These are phyloP conservation scores for Hysterium pulicare DNA, from an alignment of 2,329 filamentous ascomycete genomes.

Conservation along the genomic window DNA sequence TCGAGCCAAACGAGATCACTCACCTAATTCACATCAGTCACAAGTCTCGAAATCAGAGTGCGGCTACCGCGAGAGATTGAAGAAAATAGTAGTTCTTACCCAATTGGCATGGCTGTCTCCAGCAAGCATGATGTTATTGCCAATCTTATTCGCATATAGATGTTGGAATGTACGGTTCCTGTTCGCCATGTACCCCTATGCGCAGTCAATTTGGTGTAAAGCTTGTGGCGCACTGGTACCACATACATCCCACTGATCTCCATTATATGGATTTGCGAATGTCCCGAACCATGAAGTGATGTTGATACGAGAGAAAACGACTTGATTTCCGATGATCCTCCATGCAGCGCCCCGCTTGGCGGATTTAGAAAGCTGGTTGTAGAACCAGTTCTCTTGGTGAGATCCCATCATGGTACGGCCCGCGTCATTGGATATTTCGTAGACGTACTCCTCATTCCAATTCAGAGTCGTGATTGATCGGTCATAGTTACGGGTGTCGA, in stretches of 20 bases:
- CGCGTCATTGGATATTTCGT: constrained; percentile 61
- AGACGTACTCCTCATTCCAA: constrained; percentile 59
- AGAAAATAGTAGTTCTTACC: no score
- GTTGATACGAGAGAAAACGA: constrained; percentile 37
- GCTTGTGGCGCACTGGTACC: no score
- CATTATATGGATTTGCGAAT: constrained; percentile 41
- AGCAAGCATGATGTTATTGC: constrained; percentile 67
- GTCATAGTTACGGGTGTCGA: constrained; percentile 42
- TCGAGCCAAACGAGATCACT: constrained; percentile 43
- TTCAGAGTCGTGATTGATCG: constrained; percentile 29
- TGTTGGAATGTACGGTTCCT: constrained; percentile 66
- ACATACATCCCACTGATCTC: constrained; percentile 61
- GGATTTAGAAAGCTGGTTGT: constrained; percentile 50
- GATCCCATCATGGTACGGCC: constrained; percentile 66
- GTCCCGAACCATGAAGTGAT: constrained; percentile 36
- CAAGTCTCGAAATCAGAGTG: no score
- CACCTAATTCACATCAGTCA: no score
- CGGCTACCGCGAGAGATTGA: no score
- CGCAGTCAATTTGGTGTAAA: no score
- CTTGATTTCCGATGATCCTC: constrained; percentile 68
- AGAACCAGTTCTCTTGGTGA: constrained; percentile 65
- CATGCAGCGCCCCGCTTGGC: constrained; percentile 61
- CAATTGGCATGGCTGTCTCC: constrained; percentile 68
- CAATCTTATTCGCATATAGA: constrained; percentile 63
- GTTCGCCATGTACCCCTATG: constrained; percentile 64